Percentiles rank a stretch among this genome's conserved stretches.
These are phyloP conservation scores for Wickerhamiella nectarea DNA, from an alignment of 805 yeast species.

Conservation along the genomic window DNA sequence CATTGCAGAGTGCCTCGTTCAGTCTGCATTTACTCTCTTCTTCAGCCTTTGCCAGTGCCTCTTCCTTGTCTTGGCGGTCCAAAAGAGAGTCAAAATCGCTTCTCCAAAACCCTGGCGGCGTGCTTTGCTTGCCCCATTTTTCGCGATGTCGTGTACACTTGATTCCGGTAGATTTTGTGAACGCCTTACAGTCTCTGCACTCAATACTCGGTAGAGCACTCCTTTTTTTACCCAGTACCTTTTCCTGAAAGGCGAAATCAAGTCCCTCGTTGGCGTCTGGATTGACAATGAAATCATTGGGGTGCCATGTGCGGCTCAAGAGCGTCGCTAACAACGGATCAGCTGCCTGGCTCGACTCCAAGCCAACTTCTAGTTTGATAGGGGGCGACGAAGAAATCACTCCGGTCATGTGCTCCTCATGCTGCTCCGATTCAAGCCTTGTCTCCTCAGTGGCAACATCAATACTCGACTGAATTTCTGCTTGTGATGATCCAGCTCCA, in stretches of 20 bases:
- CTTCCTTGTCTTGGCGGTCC: slow-evolving; percentile 27
- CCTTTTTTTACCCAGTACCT: slow-evolving; percentile 26
- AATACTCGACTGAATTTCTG: not conserved
- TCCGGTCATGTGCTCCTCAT: not conserved
- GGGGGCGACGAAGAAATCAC: not conserved
- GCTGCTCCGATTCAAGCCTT: not conserved
- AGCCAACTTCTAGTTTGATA: not conserved
- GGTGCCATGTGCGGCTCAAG: slow-evolving; percentile 26
- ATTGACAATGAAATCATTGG: slow-evolving; percentile 30
- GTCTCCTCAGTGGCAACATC: not conserved
- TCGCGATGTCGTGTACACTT: slow-evolving; percentile 21
- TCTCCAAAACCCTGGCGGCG: slow-evolving; percentile 48
- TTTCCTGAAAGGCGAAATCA: slow-evolving; percentile 26
- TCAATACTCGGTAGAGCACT: slow-evolving; percentile 27
- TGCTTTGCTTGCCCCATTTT: slow-evolving; percentile 27
- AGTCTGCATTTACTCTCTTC: slow-evolving; percentile 19
- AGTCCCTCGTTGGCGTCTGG: slow-evolving; percentile 15
- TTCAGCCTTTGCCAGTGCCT: slow-evolving; percentile 25
- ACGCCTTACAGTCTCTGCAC: slow-evolving; percentile 25
- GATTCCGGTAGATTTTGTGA: slow-evolving; percentile 5
- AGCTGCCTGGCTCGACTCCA: not conserved
- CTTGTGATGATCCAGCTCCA: not conserved
- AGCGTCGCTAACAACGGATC: not conserved
- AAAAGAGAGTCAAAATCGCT: slow-evolving; percentile 47
- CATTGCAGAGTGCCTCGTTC: slow-evolving; percentile 9